Percentiles rank a stretch among this genome's conserved stretches.
These are phyloP conservation scores for Jaapia argillacea DNA, from an alignment of 768 basidiomycete genomes.

Conservation along the genomic window DNA sequence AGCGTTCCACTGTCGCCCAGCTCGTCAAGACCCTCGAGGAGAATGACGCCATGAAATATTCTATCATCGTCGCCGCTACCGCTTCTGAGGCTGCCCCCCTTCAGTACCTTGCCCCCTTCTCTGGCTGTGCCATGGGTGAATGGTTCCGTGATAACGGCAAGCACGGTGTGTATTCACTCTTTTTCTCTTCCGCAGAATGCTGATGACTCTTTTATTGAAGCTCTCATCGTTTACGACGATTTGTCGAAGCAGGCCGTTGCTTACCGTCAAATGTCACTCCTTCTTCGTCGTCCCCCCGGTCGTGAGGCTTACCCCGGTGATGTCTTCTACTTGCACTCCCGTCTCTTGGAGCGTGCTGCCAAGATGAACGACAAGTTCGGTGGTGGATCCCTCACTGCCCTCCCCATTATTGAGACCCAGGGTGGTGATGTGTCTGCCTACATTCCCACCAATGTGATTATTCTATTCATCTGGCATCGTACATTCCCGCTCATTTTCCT, in stretches of 20 bases:
- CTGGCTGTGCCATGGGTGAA: slow-evolving; percentile 99
- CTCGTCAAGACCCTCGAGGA: slow-evolving; percentile 99
- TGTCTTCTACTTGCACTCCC: slow-evolving; percentile 99
- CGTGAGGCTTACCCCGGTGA: slow-evolving; percentile 99
- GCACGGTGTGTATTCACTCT: slow-evolving; percentile 76
- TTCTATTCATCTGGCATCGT: slow-evolving; percentile 1
- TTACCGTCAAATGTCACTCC: slow-evolving; percentile 99
- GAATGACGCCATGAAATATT: slow-evolving; percentile 99
- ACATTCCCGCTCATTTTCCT: slow-evolving; percentile 4
- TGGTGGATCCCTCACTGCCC: slow-evolving; percentile 96
- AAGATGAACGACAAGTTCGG: slow-evolving; percentile 99
- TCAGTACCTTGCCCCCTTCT: slow-evolving; percentile 99
- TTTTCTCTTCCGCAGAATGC: not conserved
- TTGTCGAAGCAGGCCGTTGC: slow-evolving; percentile 99
- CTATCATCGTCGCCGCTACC: slow-evolving; percentile 98
- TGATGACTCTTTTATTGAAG: slow-evolving; percentile 27
- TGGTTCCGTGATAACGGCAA: slow-evolving; percentile 99
- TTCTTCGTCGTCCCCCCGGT: slow-evolving; percentile 99
- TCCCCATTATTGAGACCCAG: slow-evolving; percentile 99
- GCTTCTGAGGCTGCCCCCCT: slow-evolving; percentile 98
- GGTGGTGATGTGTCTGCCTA: slow-evolving; percentile 99
- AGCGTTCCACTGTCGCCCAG: slow-evolving; percentile 98
- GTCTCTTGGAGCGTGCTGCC: slow-evolving; percentile 98
- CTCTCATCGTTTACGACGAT: slow-evolving; percentile 99
- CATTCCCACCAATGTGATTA: slow-evolving; percentile 84